phyloP scores from a whole-genome alignment of 768 basidiomycete genomes.

The Lactarius trivialis region DNA sequence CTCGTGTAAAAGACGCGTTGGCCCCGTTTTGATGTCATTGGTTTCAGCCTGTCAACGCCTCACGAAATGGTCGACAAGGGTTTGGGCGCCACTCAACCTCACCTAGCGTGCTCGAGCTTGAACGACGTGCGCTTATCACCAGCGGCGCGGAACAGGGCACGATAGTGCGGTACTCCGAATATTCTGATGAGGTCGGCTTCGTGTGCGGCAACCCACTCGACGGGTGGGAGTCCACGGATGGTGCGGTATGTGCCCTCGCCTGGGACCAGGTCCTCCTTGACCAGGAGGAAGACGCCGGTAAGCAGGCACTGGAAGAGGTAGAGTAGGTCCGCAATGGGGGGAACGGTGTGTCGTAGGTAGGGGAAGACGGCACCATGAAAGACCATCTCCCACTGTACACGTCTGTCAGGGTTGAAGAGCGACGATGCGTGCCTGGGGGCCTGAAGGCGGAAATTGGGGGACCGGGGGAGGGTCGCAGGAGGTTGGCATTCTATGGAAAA shows the following conservation, averaged over 20 bases:
- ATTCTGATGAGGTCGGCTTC: constrained; percentile 61
- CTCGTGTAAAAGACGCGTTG: constrained; percentile 23
- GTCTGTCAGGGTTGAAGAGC: constrained; percentile 79
- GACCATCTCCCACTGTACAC: constrained; percentile 87
- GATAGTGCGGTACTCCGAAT: constrained; percentile 68
- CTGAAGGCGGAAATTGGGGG: constrained; percentile 64
- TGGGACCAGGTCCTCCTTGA: constrained; percentile 68
- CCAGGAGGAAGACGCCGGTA: constrained; percentile 42
- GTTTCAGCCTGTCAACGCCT: constrained; percentile 19
- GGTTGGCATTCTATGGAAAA: constrained; percentile 74
- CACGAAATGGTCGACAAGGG: constrained; percentile 23
- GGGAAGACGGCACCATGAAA: constrained; percentile 48
- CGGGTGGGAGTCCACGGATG: constrained; percentile 68
- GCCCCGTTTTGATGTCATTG: constrained; percentile 25
- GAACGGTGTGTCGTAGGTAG: constrained; percentile 34
- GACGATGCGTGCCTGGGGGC: constrained; percentile 75
- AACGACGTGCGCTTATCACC: constrained; percentile 64
- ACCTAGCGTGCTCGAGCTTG: constrained; percentile 58
- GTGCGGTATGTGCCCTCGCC: constrained; percentile 62
- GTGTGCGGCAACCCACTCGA: constrained; percentile 70
- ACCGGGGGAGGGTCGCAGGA: constrained; percentile 66
- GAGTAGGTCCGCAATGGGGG: constrained; percentile 34
- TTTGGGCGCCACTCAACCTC: constrained; percentile 2
- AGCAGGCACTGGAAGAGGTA: constrained; percentile 38
- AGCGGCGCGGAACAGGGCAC: constrained; percentile 65